A percentile compares a stretch with the other conserved stretches of the same genome.
Evolutionary conservation across 768 basidiomycete genomes (phyloP).

Genomic region (Collybia sp.): DNA sequence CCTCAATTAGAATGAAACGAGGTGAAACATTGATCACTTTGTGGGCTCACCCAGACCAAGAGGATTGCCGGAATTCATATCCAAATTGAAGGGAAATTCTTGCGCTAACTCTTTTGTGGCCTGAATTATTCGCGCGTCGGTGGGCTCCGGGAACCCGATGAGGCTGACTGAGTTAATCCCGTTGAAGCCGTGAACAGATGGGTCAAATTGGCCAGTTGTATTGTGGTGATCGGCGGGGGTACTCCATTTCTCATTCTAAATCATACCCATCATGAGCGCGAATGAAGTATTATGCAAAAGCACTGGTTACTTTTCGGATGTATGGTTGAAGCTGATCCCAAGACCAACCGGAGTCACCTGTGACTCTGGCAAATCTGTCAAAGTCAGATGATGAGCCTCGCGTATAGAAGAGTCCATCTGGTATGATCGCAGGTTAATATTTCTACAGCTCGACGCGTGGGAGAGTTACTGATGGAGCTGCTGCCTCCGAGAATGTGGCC

Average conservation of each 20-base stretch:
- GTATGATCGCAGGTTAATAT: not conserved
- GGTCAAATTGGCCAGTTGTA: slow-evolving; percentile 25
- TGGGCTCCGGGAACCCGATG: slow-evolving; percentile 14
- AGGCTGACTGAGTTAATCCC: slow-evolving; percentile 24
- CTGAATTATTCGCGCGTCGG: slow-evolving; percentile 27
- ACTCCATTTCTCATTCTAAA: not conserved
- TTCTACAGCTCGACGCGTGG: not conserved
- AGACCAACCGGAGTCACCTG: slow-evolving; percentile 23
- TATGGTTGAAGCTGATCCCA: slow-evolving; percentile 17
- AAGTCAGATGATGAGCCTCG: slow-evolving; percentile 20
- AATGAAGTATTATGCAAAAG: not conserved
- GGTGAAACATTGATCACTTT: not conserved
- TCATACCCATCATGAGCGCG: not conserved
- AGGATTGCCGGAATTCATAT: slow-evolving; percentile 33
- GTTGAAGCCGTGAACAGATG: slow-evolving; percentile 20
- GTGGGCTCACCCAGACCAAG: slow-evolving; percentile 22
- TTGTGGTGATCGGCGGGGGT: slow-evolving; percentile 23
- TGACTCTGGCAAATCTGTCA: slow-evolving; percentile 17
- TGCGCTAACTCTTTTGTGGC: slow-evolving; percentile 26
- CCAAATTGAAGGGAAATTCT: slow-evolving; percentile 35
- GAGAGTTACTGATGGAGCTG: slow-evolving; percentile 10
- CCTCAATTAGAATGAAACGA: slow-evolving; percentile 6
- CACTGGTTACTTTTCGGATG: slow-evolving; percentile 7
- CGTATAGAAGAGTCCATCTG: slow-evolving; percentile 18
- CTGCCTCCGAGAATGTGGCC: slow-evolving; percentile 11